Percentiles rank a stretch among this genome's conserved stretches.
These are phyloP conservation scores for Botrytis paeoniae DNA, from an alignment of 2,329 filamentous ascomycete genomes.

Conservation along the genomic window DNA sequence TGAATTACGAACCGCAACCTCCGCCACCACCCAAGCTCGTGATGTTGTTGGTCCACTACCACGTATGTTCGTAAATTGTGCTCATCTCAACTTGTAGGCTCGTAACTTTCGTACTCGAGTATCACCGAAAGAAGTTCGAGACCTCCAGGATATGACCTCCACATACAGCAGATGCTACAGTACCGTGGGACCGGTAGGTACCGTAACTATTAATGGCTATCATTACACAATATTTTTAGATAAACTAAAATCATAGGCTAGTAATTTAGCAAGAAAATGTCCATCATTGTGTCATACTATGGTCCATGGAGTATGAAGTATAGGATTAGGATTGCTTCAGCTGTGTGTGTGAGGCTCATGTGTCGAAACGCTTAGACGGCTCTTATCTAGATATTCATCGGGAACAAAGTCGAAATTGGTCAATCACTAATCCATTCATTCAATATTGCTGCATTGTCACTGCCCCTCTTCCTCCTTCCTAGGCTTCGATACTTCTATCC, in stretches of 20 bases:
- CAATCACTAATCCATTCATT: background rate
- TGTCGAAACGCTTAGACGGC: background rate
- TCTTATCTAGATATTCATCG: background rate
- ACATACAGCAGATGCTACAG: background rate
- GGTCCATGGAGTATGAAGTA: background rate
- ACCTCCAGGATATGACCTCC: background rate
- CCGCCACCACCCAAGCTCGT: background rate
- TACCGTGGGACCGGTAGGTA: background rate
- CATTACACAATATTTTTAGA: background rate
- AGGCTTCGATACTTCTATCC: conserved; percentile 3
- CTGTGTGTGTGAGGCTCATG: background rate
- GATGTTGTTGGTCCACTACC: conserved; percentile 1
- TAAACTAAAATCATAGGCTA: background rate
- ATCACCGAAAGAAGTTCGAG: background rate
- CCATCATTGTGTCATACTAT: background rate
- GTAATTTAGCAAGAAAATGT: background rate
- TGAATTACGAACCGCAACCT: conserved; percentile 1
- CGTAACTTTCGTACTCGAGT: conserved; percentile 4
- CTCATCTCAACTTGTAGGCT: background rate
- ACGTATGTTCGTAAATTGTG: conserved; percentile 4
- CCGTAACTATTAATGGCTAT: background rate
- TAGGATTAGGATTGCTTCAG: background rate
- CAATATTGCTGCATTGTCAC: background rate
- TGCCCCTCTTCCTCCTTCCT: background rate
- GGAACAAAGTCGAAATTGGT: background rate